Percentiles rank a stretch among this genome's conserved stretches.
phyloP scores from a whole-genome alignment of 225 moss, liverwort and hornwort species.

The Rhytidiadelphus loreus region DNA sequence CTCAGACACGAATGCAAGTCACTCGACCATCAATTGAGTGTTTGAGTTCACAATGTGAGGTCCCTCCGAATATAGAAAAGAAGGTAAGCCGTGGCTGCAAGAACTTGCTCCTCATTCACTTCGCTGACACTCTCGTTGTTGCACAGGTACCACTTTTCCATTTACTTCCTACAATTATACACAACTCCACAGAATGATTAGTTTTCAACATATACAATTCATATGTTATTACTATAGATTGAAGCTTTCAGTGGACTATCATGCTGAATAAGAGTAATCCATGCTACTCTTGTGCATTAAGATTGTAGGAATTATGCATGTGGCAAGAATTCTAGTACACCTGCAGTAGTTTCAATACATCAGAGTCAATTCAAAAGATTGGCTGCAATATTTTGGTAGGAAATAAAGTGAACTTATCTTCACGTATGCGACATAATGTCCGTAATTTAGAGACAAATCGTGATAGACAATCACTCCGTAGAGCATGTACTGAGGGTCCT shows the following conservation, averaged over 20 bases:
- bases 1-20: neutral
- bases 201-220: neutral
- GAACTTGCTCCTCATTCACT: neutral
- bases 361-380: neutral
- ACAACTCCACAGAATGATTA: neutral
- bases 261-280: neutral
- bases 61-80: neutral
- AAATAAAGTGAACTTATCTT: neutral
- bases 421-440: neutral
- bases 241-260: neutral
- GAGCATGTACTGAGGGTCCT: neutral
- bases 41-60: neutral
- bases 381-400: neutral
- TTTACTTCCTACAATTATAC: neutral
- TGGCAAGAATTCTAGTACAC: neutral
- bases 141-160: neutral
- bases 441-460: neutral
- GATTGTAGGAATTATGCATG: neutral
- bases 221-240: neutral
- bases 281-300: neutral
- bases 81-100: neutral
- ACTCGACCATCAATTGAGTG: neutral
- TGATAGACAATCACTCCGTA: neutral
- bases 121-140: neutral
- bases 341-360: neutral